Conservation (phyloP, 2,329 filamentous ascomycete species). For the Colletotrichum endophyticum region DNA sequence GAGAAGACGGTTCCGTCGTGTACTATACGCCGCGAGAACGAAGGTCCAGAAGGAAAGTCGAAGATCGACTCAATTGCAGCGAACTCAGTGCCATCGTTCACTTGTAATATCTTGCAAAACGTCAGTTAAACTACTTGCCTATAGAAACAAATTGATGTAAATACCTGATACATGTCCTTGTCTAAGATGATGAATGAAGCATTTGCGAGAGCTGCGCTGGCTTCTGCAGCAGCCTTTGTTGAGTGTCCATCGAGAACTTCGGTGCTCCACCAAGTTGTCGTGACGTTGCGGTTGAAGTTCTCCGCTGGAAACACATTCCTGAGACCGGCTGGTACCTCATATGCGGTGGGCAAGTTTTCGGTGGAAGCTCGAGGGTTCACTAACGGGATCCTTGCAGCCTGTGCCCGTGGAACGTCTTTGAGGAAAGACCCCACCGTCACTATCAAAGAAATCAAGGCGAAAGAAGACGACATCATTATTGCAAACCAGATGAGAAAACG, state of each 20-base stretch:
- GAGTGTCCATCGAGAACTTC: neutral
- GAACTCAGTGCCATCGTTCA: neutral
- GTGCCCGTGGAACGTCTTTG: neutral
- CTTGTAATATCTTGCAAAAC: neutral
- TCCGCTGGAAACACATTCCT: slow-evolving; percentile 15
- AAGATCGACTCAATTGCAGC: neutral
- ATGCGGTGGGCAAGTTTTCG: neutral
- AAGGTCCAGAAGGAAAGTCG: neutral
- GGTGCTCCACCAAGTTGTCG: slow-evolving; percentile 20
- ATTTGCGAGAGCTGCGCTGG: neutral
- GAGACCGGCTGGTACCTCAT: neutral
- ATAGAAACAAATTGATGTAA: neutral
- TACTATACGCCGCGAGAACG: slow-evolving; percentile 12
- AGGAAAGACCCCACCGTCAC: neutral
- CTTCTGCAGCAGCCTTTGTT: neutral
- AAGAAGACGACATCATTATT: neutral
- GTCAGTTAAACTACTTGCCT: rapidly evolving
- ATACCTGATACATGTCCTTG: neutral
- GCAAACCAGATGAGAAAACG: neutral
- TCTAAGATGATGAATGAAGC: neutral
- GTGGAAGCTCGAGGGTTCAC: neutral
- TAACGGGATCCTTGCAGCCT: neutral
- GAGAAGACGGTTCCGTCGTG: slow-evolving; percentile 22
- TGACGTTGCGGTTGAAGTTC: slow-evolving; percentile 22
- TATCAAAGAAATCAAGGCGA: neutral